Conservation (phyloP, 169 alveolate genomes). For the Cryptosporidium xiaoi region DNA sequence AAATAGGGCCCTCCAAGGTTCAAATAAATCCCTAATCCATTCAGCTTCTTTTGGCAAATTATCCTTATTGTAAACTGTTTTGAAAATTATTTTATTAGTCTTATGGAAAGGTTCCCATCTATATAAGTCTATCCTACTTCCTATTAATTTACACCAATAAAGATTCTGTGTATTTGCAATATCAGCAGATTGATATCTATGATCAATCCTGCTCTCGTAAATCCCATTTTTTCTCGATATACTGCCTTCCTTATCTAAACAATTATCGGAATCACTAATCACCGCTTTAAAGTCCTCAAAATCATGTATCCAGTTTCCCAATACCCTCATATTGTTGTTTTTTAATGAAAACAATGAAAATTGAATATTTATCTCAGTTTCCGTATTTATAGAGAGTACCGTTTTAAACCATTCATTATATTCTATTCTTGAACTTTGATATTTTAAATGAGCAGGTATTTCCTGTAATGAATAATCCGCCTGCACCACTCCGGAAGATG, state of each 20-base stretch:
- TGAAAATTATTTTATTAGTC: conserved; percentile 35
- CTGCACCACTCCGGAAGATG: neutral
- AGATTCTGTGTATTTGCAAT: conserved; percentile 74
- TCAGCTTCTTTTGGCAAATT: conserved; percentile 51
- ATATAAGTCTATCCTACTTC: conserved; percentile 77
- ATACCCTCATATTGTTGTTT: conserved; percentile 74
- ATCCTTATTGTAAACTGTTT: conserved; percentile 8
- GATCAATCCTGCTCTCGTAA: neutral
- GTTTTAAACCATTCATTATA: conserved; percentile 75
- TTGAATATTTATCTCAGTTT: conserved; percentile 77
- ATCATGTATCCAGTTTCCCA: conserved; percentile 76
- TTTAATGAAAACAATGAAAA: conserved; percentile 75
- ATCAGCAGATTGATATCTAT: conserved; percentile 73
- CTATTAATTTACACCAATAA: conserved; percentile 77
- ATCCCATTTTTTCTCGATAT: neutral
- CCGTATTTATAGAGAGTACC: conserved; percentile 56
- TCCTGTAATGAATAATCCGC: neutral
- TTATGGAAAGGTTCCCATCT: conserved; percentile 72
- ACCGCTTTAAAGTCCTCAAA: conserved; percentile 75
- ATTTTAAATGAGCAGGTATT: neutral
- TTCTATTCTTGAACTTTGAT: conserved; percentile 2
- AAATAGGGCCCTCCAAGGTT: conserved; percentile 70
- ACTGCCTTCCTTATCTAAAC: neutral
- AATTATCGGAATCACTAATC: conserved; percentile 17
- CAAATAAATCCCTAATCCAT: conserved; percentile 60